Conservation (phyloP, 768 basidiomycete species). For the Rossbeevera mucosa region DNA sequence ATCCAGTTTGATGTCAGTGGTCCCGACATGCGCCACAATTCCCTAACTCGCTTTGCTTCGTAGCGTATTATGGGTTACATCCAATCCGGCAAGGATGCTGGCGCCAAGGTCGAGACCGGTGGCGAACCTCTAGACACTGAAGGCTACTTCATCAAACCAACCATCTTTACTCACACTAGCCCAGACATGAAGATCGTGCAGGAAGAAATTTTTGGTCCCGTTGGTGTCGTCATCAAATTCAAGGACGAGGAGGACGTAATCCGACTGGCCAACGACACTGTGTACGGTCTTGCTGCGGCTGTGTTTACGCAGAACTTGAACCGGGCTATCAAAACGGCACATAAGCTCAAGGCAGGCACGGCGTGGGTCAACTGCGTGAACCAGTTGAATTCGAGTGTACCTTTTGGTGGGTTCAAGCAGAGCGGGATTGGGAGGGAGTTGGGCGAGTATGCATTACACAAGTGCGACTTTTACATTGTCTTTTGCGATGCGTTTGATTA, state of each 20-base stretch:
- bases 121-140: constrained; percentile 55
- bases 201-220: constrained; percentile 81
- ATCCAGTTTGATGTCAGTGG: constrained; percentile 61
- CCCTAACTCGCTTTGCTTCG: neutral
- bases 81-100: constrained; percentile 63
- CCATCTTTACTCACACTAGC: constrained; percentile 64
- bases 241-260: constrained; percentile 64
- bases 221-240: constrained; percentile 74
- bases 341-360: constrained; percentile 77
- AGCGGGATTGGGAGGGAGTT: constrained; percentile 78
- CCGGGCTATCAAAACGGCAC: constrained; percentile 67
- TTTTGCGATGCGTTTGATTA: neutral
- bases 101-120: constrained; percentile 62
- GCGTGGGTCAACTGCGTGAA: constrained; percentile 53
- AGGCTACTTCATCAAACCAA: constrained; percentile 72
- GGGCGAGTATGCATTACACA: constrained; percentile 66
- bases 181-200: constrained; percentile 70
- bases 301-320: constrained; percentile 81
- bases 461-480: constrained; percentile 33
- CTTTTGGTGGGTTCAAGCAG: constrained; percentile 86
- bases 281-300: constrained; percentile 83
- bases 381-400: constrained; percentile 38
- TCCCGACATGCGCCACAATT: neutral
- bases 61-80: constrained; percentile 79
- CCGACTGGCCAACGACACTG: constrained; percentile 76